Percentiles rank a stretch among this genome's conserved stretches.
Evolutionary conservation across 768 basidiomycete species (phyloP).

Genomic region (Termitomyces sp.): DNA sequence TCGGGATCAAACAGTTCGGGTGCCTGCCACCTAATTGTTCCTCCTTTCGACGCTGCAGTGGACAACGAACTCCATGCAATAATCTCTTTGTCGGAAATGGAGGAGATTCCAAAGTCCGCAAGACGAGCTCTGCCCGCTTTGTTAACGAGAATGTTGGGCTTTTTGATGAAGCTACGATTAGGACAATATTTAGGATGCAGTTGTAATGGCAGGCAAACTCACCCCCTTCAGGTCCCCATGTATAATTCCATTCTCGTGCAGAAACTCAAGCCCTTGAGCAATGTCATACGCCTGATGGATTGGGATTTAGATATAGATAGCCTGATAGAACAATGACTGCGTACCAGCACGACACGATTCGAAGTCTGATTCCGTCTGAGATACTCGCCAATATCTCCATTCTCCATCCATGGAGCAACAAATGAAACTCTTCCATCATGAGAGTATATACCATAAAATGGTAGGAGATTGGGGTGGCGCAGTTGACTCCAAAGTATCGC

Average conservation of each 20-base stretch:
- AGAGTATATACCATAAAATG: background rate
- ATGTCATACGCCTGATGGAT: background rate
- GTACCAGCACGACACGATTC: background rate
- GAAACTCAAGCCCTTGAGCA: background rate
- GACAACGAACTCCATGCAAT: conserved; percentile 8
- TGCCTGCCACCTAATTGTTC: conserved; percentile 7
- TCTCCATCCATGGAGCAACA: background rate
- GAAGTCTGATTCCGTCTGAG: background rate
- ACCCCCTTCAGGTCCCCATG: conserved; percentile 9
- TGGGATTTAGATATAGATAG: background rate
- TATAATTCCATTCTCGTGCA: conserved; percentile 3
- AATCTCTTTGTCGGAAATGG: conserved; percentile 4
- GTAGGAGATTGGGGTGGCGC: background rate
- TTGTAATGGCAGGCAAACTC: background rate
- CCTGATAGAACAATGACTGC: background rate
- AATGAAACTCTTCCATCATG: background rate
- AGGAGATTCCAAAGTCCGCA: conserved; percentile 7
- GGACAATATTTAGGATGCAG: background rate
- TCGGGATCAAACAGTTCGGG: conserved; percentile 6
- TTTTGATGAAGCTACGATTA: background rate
- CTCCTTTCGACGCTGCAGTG: background rate
- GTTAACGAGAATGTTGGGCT: background rate
- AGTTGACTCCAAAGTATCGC: background rate
- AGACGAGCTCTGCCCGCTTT: background rate
- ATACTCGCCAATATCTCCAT: background rate